Percentiles rank a stretch among this genome's conserved stretches.
phyloP scores from a whole-genome alignment of 164 flowering plant genomes.

The Euptelea pleiosperma region DNA sequence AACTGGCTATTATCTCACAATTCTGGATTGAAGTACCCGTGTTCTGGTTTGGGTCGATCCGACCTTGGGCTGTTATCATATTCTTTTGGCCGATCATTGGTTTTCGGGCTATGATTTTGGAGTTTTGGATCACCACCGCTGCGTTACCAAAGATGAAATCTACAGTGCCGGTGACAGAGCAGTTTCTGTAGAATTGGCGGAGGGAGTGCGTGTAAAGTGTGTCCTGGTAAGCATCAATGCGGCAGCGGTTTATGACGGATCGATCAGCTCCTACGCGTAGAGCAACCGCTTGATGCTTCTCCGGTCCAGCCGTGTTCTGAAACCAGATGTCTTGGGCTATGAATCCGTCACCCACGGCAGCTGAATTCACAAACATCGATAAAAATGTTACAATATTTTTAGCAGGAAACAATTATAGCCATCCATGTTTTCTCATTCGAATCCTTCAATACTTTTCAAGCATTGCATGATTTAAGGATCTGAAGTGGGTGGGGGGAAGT shows the following conservation, averaged over 20 bases:
- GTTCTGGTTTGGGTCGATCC: conserved; percentile 40
- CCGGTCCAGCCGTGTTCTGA: conserved; percentile 46
- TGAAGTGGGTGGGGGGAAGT: no score
- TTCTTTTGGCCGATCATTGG: conserved; percentile 37
- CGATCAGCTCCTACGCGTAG: conserved; percentile 44
- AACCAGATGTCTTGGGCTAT: conserved; percentile 47
- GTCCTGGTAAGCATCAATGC: conserved; percentile 48
- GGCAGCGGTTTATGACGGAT: conserved; percentile 47
- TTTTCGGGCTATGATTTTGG: conserved; percentile 34
- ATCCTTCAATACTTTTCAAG: no score
- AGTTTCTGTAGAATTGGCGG: conserved; percentile 47
- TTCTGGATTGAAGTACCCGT: conserved; percentile 49
- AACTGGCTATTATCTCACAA: conserved; percentile 34
- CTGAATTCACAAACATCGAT: no score
- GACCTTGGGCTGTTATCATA: conserved; percentile 53
- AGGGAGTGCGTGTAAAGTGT: conserved; percentile 47
- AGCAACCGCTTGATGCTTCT: no score
- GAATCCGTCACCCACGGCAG: conserved; percentile 52
- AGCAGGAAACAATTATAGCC: no score
- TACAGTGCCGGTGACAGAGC: conserved; percentile 41
- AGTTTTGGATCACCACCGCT: conserved; percentile 45
- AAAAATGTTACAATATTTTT: no score
- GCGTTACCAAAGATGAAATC: conserved; percentile 56
- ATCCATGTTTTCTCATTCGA: no score
- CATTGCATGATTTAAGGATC: no score